Base-by-base conservation (phyloP, 305 asterid species). In the Rubia peregrina region DNA sequence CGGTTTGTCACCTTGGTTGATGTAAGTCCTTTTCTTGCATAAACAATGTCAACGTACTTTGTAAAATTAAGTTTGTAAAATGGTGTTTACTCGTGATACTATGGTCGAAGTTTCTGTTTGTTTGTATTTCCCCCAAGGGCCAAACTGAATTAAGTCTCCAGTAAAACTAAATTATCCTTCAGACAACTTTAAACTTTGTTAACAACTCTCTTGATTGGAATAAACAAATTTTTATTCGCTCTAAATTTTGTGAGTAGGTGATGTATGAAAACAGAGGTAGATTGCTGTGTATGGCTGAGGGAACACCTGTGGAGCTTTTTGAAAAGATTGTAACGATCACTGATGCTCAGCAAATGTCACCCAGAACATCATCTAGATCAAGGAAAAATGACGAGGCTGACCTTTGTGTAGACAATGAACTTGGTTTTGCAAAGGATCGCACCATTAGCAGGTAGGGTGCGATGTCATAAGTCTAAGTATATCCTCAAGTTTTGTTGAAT, bases 1-100 rank as follows among this genome's bases (percentile, higher is more conserved):
- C 96, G 98, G 71, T 94, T 94, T 85, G 97, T 94, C 80, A 94
- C 96, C 69, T 82, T 94, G 82, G 96, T 94, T 40, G 98, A 94
- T 82, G 98, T 94, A 65, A 88, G 98, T 88, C 73, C 76, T 60
- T 42, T 30, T 72, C 73, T 70, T 65, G 48, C 10, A 21, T 13
- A n/a, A 13, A 75, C 44, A 7, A 56, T 74, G 65, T 42, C 10
- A 40, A 74, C 61, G 56, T 49, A 46, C 36, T 19, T 64, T 55
- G 36, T 19, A 38, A 11, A 11, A 12, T 43, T 51, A 24, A 24
- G 49, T 60, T 71, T 19, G 65, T 26, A 30, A 14, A 53, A 65
- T 56, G 43, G 43, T 46, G 49, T 67, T 42, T 61, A 0, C 40
- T 41, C 14, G 2, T 24, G 42, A 51, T 46, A 24, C 5, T 26